A percentile compares a stretch with the other conserved stretches of the same genome.
phyloP scores from a whole-genome alignment of 2,329 filamentous ascomycete species.

The Aplosporella prunicola region DNA sequence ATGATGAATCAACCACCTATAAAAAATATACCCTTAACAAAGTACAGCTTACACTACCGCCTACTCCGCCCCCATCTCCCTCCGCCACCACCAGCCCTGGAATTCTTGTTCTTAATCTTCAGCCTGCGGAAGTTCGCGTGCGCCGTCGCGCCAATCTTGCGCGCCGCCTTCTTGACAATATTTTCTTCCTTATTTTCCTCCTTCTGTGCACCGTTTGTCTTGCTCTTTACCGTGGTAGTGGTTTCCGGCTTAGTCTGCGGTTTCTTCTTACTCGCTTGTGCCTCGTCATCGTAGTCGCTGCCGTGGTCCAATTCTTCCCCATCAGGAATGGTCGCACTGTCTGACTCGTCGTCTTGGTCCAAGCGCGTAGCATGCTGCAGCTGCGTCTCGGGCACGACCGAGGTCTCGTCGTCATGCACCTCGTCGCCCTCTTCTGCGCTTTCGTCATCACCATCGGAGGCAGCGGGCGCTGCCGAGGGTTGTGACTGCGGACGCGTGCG shows the following conservation, averaged over 20 bases:
- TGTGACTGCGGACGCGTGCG: constrained; percentile 6
- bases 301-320: constrained; percentile 12
- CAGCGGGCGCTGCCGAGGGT: constrained; percentile 28
- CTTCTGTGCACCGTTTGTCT: too few relatives aligned
- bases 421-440: constrained; percentile 17
- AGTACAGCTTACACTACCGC: neutral
- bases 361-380: constrained; percentile 15
- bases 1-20: too few relatives aligned
- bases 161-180: constrained; percentile 29
- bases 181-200: constrained; percentile 19
- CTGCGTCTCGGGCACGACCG: constrained; percentile 33
- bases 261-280: constrained; percentile 17
- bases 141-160: constrained; percentile 37
- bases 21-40: too few relatives aligned
- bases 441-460: constrained; percentile 11
- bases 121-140: constrained; percentile 40
- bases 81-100: constrained; percentile 4
- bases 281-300: constrained; percentile 7
- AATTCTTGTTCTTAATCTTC: constrained; percentile 41
- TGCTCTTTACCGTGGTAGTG: constrained; percentile 15
- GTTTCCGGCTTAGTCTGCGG: constrained; percentile 12
- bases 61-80: constrained; percentile 7
- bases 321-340: constrained; percentile 33
- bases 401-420: constrained; percentile 18
- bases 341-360: constrained; percentile 23